Percentiles rank a stretch among this genome's conserved stretches.
Conservation (phyloP, 208 protist species). For the Strigomonas galati region DNA sequence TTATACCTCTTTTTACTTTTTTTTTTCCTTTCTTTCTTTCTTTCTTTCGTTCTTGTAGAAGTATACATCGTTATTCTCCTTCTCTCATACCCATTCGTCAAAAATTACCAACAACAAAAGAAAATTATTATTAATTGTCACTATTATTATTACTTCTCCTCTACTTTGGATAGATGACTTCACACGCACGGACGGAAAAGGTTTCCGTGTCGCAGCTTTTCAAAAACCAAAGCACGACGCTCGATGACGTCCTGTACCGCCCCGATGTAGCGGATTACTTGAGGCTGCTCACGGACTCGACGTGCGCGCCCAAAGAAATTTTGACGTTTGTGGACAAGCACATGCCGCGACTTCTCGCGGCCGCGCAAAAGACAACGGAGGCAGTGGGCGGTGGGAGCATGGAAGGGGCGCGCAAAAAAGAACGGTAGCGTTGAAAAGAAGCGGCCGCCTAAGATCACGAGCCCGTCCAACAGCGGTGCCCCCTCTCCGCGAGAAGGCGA, state of each 20-base stretch:
- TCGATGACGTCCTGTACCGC: constrained; percentile 25
- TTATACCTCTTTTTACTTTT: constrained; percentile 16
- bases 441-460: too few species aligned
- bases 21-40: constrained; percentile 13
- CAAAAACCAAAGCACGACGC: constrained; percentile 10
- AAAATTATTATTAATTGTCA: neutral
- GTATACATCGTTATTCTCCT: constrained; percentile 1
- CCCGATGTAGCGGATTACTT: constrained; percentile 25
- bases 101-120: neutral
- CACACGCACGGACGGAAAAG: neutral
- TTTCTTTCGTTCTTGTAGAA: neutral
- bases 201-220: constrained; percentile 19
- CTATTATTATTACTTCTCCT: too few species aligned
- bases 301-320: constrained; percentile 7
- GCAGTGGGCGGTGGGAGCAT: neutral
- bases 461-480: neutral
- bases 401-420: too few species aligned
- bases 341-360: constrained; percentile 24
- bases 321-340: constrained; percentile 32
- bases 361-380: constrained; percentile 1
- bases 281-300: constrained; percentile 12
- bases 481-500: neutral
- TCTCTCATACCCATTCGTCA: neutral
- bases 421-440: too few species aligned
- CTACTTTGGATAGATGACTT: neutral